phyloP scores from a whole-genome alignment of 2,329 filamentous ascomycete species.

The Aspergillus niger region DNA sequence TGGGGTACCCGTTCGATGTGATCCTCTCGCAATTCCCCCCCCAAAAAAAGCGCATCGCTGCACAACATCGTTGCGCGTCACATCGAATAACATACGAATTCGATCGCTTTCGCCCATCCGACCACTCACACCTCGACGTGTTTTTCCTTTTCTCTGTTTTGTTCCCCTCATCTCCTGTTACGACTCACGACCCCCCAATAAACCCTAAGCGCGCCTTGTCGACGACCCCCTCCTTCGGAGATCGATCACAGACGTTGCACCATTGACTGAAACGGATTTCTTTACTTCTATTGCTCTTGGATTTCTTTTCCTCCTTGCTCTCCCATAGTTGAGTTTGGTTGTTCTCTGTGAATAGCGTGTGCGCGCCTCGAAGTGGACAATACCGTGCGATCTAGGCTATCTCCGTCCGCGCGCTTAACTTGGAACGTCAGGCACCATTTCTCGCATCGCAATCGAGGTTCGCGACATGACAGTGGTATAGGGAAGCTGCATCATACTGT shows the following conservation, averaged over 20 bases:
- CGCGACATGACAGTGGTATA: slow-evolving; percentile 22
- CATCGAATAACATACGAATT: slow-evolving; percentile 24
- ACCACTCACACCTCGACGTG: slow-evolving; percentile 29
- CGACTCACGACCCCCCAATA: slow-evolving; percentile 24
- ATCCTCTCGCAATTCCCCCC: slow-evolving; percentile 10
- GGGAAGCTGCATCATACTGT: neutral
- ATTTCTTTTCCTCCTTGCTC: neutral
- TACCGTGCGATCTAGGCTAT: slow-evolving; percentile 6
- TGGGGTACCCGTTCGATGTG: slow-evolving; percentile 22
- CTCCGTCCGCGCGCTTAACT: slow-evolving; percentile 5
- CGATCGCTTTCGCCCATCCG: slow-evolving; percentile 22
- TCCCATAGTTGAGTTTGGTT: neutral
- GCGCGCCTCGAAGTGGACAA: slow-evolving; percentile 11
- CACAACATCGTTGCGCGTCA: slow-evolving; percentile 17
- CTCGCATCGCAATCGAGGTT: slow-evolving; percentile 5
- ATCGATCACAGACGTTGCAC: slow-evolving; percentile 12
- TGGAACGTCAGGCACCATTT: neutral
- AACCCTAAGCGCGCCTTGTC: slow-evolving; percentile 16
- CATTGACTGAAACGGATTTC: slow-evolving; percentile 14
- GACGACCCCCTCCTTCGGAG: neutral
- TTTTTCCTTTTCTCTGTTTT: slow-evolving; percentile 21
- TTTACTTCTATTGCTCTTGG: neutral
- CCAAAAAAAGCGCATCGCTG: slow-evolving; percentile 7
- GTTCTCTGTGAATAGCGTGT: neutral
- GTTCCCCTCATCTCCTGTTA: slow-evolving; percentile 17